Evolutionary conservation across 2,329 filamentous ascomycete genomes (phyloP).

Genomic region (Pseudovirgaria hyperparasitica): DNA sequence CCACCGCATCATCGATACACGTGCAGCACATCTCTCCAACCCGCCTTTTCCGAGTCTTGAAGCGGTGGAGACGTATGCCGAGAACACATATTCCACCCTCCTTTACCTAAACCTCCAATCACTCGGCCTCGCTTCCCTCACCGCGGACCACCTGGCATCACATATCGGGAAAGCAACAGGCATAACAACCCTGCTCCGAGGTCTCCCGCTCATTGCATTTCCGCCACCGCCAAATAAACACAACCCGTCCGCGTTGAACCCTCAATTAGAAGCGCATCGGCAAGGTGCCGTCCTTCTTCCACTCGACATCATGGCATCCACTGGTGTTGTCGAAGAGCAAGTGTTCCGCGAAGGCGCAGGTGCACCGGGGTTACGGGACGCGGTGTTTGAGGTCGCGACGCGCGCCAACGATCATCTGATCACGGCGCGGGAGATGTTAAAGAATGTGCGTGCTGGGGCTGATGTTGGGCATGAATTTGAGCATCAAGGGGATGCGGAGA

Average conservation of each 20-base stretch:
- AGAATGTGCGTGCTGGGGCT: slow-evolving; percentile 59
- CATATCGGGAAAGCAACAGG: slow-evolving; percentile 92
- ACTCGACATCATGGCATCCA: slow-evolving; percentile 77
- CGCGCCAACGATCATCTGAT: slow-evolving; percentile 92
- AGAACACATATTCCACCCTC: slow-evolving; percentile 88
- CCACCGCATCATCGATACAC: slow-evolving; percentile 61
- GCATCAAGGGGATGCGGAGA: slow-evolving; percentile 65
- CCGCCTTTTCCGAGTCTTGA: slow-evolving; percentile 63
- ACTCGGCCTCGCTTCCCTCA: slow-evolving; percentile 66
- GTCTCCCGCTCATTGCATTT: slow-evolving; percentile 77
- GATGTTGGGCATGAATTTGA: slow-evolving; percentile 80
- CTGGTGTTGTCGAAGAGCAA: slow-evolving; percentile 73
- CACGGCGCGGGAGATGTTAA: slow-evolving; percentile 83
- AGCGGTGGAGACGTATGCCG: slow-evolving; percentile 74
- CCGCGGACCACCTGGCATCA: slow-evolving; percentile 83
- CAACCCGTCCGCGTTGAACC: slow-evolving; percentile 16
- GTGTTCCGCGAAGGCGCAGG: slow-evolving; percentile 67
- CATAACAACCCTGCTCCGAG: slow-evolving; percentile 74
- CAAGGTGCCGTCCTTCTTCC: slow-evolving; percentile 67
- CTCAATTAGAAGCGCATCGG: slow-evolving; percentile 34
- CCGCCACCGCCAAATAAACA: slow-evolving; percentile 47
- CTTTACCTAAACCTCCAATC: slow-evolving; percentile 78
- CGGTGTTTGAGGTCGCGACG: slow-evolving; percentile 83
- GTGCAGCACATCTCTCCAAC: slow-evolving; percentile 74
- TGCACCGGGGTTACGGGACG: slow-evolving; percentile 75